Base-by-base conservation (phyloP, 345 rosid species). In the Cardamine chenopodiifolia region DNA sequence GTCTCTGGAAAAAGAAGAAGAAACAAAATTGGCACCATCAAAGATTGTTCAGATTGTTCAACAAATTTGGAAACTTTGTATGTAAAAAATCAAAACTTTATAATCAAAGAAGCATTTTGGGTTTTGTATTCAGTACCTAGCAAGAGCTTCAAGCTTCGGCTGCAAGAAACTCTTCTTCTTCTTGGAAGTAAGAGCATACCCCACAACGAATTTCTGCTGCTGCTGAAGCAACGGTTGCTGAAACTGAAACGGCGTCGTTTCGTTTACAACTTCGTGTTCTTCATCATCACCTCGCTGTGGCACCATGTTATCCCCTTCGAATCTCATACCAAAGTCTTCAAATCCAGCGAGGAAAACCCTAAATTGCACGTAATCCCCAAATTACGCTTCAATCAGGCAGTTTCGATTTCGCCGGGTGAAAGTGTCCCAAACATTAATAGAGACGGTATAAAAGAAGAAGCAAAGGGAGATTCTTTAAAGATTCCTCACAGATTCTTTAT, bases 161-260 rank as follows among this genome's bases (percentile, higher is more conserved):
- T 88, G 92, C 87, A 93, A 82, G 78, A 93, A 93, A 80, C 98
- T 88, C 81, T 86, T 88, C 81, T 80, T 91, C 87, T 93, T 93
- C 92, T 93, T 93, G 6, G 86, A 77, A 52, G 96, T 93, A 73
- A 93, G 86, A 75, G 98, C 97, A 68, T 93, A 89, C 17, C 98
- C 98, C 19, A 93, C 97, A 40, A 88, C 88, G 66, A 81, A 80
- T 66, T 67, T 79, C 66, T 80, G 80, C 78, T 23, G 37, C 9
- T 71, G 79, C 71, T 59, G 80, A 1, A 52, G 83, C 59, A 58
- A 81, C 28, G 62, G 60, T 1, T 62, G 60, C 3, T 39, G 61
- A 4, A 50, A 29, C 22, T 28, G 68, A 74, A 49, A 66, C 79
- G 83, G 34, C 62, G 48, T 1, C 74, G 80, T 71, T 34, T 75